Conservation (phyloP, 352 stramenopile species). For the Nannochloropsis limnetica region DNA sequence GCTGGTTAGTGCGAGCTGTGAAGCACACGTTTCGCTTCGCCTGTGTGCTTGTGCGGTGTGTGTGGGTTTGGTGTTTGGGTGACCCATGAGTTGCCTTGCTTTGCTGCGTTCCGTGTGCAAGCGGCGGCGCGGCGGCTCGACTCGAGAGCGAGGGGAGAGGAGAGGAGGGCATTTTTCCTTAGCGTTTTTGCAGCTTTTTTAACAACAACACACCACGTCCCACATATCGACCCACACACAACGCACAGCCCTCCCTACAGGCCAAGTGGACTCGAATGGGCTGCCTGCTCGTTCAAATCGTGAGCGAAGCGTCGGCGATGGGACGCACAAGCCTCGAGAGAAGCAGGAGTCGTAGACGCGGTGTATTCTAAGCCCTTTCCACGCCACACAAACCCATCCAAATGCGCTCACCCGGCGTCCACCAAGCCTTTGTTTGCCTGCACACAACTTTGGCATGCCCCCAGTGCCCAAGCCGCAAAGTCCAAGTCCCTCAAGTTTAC, state of each 20-base stretch:
- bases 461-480: neutral
- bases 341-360: neutral
- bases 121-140: too few relatives aligned
- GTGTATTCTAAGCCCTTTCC: neutral
- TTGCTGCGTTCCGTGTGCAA: too few relatives aligned
- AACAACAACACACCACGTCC: too few relatives aligned
- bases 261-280: too few relatives aligned
- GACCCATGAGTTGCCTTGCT: neutral
- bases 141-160: too few relatives aligned
- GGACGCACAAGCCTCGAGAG: neutral
- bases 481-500: neutral
- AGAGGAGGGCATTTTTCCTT: too few relatives aligned
- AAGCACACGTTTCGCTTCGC: neutral
- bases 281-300: too few relatives aligned
- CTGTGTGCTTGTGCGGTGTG: neutral
- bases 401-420: neutral
- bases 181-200: too few relatives aligned
- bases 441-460: neutral
- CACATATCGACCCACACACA: too few relatives aligned
- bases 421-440: neutral
- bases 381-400: neutral
- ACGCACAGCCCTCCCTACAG: too few relatives aligned
- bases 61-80: neutral
- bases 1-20: neutral
- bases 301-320: neutral